A percentile compares a stretch with the other conserved stretches of the same genome.
Conservation (phyloP, 495 filamentous ascomycete species). For the Aspergillus haitiensis region DNA sequence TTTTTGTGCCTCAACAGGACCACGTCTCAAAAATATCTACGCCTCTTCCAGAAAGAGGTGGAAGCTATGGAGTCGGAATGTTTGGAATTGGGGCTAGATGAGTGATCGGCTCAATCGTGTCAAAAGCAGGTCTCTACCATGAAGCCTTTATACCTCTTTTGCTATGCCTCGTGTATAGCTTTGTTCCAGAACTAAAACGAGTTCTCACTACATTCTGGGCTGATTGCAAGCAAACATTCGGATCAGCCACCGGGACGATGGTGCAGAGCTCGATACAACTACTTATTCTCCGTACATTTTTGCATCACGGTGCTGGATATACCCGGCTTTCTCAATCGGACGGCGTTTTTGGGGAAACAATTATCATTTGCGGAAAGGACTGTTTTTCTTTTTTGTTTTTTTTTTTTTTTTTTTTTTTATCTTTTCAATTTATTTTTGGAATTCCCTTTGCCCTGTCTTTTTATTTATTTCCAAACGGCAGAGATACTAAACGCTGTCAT, state of each 20-base stretch:
- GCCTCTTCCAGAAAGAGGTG: constrained; percentile 44
- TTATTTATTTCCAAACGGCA: constrained; percentile 6
- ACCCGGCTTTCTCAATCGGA: constrained; percentile 53
- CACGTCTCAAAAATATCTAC: constrained; percentile 48
- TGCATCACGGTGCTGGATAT: constrained; percentile 58
- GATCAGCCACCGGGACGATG: constrained; percentile 16
- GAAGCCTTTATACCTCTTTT: constrained; percentile 15
- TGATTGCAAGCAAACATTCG: constrained; percentile 17
- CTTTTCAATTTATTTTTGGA: not conserved
- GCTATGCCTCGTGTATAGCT: constrained; percentile 21
- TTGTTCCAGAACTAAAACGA: constrained; percentile 23
- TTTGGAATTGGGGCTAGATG: constrained; percentile 51
- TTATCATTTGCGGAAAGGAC: constrained; percentile 31
- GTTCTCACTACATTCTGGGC: not conserved
- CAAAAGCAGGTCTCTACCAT: constrained; percentile 26
- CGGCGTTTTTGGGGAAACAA: constrained; percentile 44
- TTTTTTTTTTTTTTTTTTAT: constrained; percentile 17
- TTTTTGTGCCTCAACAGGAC: constrained; percentile 32
- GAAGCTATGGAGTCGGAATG: constrained; percentile 51
- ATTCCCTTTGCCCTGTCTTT: not conserved
- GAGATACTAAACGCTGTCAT: constrained; percentile 11
- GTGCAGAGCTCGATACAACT: constrained; percentile 23
- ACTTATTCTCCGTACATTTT: constrained; percentile 49
- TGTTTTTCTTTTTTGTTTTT: constrained; percentile 25
- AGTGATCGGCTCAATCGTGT: constrained; percentile 17